These are phyloP conservation scores for Suillus paluster DNA, from an alignment of 768 basidiomycete genomes.

Conservation along the genomic window DNA sequence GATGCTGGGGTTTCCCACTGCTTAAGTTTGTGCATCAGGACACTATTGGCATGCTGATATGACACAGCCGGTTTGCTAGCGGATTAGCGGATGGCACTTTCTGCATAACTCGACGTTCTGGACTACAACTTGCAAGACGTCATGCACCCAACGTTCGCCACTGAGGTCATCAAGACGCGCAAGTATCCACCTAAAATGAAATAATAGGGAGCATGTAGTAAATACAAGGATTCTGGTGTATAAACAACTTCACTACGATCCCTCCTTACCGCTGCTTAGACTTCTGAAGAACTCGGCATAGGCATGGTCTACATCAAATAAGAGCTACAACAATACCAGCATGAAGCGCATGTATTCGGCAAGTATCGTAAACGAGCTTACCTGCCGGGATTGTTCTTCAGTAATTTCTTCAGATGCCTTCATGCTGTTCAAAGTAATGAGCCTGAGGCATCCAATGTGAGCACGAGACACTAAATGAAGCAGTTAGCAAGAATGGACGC, in stretches of 20 bases:
- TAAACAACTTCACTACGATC: background rate
- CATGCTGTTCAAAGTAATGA: conserved; percentile 96
- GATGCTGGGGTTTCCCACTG: no score
- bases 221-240: background rate
- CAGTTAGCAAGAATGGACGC: conserved; percentile 26
- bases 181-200: no score
- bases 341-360: background rate
- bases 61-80: no score
- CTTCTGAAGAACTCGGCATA: conserved; percentile 93
- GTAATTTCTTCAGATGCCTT: conserved; percentile 95
- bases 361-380: conserved; percentile 32
- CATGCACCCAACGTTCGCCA: no score
- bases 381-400: conserved; percentile 94
- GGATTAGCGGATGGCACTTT: no score
- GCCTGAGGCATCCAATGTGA: conserved; percentile 48
- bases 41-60: no score
- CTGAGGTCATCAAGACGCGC: no score
- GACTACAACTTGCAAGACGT: no score
- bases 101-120: no score
- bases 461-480: background rate
- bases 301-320: conserved; percentile 97
- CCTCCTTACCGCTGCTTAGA: conserved; percentile 50
- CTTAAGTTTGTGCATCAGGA: no score
- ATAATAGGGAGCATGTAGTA: no score
- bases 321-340: conserved; percentile 52